Evolutionary conservation across 2,329 filamentous ascomycete species (phyloP), one percentile per base, ranked within the genome.

Genomic region (Daldinia eschscholtzii): DNA sequence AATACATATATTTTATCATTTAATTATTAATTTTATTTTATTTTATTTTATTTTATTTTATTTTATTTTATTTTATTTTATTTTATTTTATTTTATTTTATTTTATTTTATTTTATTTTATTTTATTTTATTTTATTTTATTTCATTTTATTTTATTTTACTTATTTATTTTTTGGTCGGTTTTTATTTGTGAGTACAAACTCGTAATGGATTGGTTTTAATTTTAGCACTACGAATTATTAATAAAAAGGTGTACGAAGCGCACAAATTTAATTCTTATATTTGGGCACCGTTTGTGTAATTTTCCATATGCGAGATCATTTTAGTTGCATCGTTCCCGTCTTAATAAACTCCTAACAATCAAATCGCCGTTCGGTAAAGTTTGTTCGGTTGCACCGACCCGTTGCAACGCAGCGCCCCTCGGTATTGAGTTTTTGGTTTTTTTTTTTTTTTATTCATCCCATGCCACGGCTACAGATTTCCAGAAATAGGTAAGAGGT

Each of bases 401-500:
- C 63, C 50, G 60, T 39, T 57, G 37, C 55, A 44, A 39, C 64
- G 67, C 61, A 70, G 53, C 56, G 12, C 35, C 53, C 48, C 42
- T 68, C 65, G 68, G 68, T 68, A 70, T 70, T 68, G 58, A 39
- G 23, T 23, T 50, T 44, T 53, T 42, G 10, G 5, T 15, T 35
- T 23, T 52, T 15, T 15, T n/a, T 39, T 15, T 39, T 39, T 5
- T 39, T 39, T 39, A 20, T 23, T 23, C 26, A 52, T 52, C 46
- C 26, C 26, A 52, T 52, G 46, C 7, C 46, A 5, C 46, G 26
- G 23, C 26, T 50, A 30, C 26, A 18, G n/a, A 30, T 50, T 65
- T 70, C 68, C 57, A 70, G 65, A 70, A 68, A 68, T 70, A 70
- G 68, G 57, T 35, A 41, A 35, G 28, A 39, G n/a, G 9, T 35